Base-by-base conservation (phyloP, 768 basidiomycete species). In the Russula sp. region DNA sequence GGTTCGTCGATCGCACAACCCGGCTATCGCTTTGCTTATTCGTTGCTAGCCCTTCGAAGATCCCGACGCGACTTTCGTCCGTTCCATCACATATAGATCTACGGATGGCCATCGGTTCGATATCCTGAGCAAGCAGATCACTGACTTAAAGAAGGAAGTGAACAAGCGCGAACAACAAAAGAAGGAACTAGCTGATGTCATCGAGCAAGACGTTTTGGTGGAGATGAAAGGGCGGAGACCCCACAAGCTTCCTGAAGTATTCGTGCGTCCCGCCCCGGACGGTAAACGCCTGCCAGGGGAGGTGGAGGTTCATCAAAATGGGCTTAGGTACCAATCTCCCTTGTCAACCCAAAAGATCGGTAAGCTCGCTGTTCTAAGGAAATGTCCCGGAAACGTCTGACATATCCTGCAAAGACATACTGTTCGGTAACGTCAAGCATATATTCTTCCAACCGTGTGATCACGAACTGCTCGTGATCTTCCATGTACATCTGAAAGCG, bases 401-500 rank as follows among this genome's bases (percentile, higher is more conserved):
- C 65, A 39, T 56, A 16, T 22, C 13, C 55, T 27, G 39, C 70
- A 16, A 63, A 96, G 96, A 99, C 73, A 81, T 99, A 13, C 79
- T 98, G 10, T 99, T 98, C 78, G 88, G 85, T 77, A 99, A 99
- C 73, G 88, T 99, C 78, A 97, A 96, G 74, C 96, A 99, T 75
- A 80, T 98, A 10, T 97, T 98, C 78, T 98, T 99, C 84, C 97
- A 99, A 72, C 96, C 97, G 2, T 98, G 96, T 70, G 97, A 99
- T 67, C 87, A 92, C 68, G 97, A 99, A 73, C 78, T 98, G 20
- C 81, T 98, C 57, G 95, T 97, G 59, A 88, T 99, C 65, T 85
- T 97, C 37, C 97, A 99, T 73, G 76, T 97, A 55, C 91, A 98
- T 73, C 80, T 99, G 55, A 97, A 84, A 75, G 84, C 93, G 0